Evolutionary conservation across 805 yeast species (phyloP), one percentile per base, ranked within the genome.

Genomic region (Sugiyamaella qingdaonensis): DNA sequence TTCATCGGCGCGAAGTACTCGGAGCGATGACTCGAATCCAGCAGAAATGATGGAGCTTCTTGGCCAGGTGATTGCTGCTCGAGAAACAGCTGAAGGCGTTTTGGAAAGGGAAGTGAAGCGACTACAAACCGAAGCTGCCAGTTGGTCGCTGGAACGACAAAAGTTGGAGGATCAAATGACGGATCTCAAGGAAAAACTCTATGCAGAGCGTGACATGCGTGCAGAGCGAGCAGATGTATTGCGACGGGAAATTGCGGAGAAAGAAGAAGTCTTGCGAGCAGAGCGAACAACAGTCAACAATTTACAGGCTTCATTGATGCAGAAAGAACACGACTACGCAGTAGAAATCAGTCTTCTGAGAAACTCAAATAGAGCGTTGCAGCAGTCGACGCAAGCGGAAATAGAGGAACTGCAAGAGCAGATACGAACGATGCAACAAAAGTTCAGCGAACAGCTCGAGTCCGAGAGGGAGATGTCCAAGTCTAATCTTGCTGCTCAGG

Each of bases 121-220:
- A 31, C 64, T 60, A 8, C 70, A 71, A 52, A 75, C 78, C 0
- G 70, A 72, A 49, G 69, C 67, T 33, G 73, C 72, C 8, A 67
- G 68, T 21, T 61, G 68, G 31, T 78, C 74, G 44, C 57, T 74
- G 24, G 72, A 72, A 31, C 68, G 64, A 48, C 68, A 59, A 41
- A 69, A 66, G 42, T 54, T 69, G 7, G 65, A 64, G n/a, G 69
- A 65, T 21, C 54, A 71, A 45, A 48, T 73, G 13, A 54, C 55
- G 2, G 67, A 65, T n/a, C 44, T 58, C 24, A 42, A 49, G 19
- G 53, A 45, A 9, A 36, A 50, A 24, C 32, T 49, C 13, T 32
- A 41, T n/a, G 35, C 14, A 14, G 49, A 54, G 39, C 16, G 54
- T 2, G 43, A 39, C 4, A 14, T 39, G 43, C 14, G 43, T 11